Evolutionary conservation across 768 basidiomycete genomes (phyloP).

Genomic region (Boletus rufocinnamomeus): DNA sequence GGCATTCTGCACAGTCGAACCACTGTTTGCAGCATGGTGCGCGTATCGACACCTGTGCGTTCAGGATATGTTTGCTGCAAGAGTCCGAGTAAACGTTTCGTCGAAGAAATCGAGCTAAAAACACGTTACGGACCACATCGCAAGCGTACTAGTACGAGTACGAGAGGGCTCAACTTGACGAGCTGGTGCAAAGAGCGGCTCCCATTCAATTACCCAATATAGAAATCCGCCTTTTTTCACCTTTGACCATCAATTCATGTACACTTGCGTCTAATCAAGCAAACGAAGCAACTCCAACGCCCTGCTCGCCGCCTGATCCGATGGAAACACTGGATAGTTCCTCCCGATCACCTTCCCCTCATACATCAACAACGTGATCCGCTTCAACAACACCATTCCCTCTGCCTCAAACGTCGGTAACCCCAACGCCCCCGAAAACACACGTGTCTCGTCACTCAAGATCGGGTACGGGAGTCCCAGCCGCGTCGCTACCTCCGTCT

Average conservation of each 20-base stretch:
- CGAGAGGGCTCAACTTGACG: background rate
- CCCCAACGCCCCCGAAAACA: constrained; percentile 12
- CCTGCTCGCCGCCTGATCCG: constrained; percentile 19
- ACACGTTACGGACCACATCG: constrained; percentile 31
- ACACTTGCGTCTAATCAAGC: background rate
- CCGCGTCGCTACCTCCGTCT: constrained; percentile 20
- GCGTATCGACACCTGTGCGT: constrained; percentile 94
- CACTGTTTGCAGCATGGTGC: constrained; percentile 97
- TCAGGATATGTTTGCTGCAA: constrained; percentile 89
- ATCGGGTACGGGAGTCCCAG: constrained; percentile 23
- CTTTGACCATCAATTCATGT: background rate
- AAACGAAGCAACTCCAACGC: constrained; percentile 8
- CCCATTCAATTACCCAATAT: constrained; percentile 6
- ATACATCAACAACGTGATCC: constrained; percentile 22
- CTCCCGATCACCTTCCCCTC: constrained; percentile 12
- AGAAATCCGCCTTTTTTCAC: background rate
- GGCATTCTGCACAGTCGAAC: constrained; percentile 97
- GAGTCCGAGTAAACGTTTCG: background rate
- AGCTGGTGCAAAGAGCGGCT: background rate
- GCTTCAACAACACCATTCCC: constrained; percentile 21
- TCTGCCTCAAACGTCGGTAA: constrained; percentile 25
- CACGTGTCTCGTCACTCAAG: constrained; percentile 17
- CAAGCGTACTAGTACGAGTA: background rate
- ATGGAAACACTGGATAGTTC: constrained; percentile 28
- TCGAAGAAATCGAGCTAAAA: background rate